phyloP scores from a whole-genome alignment of 768 basidiomycete species.

The Xanthoconium stramineum region DNA sequence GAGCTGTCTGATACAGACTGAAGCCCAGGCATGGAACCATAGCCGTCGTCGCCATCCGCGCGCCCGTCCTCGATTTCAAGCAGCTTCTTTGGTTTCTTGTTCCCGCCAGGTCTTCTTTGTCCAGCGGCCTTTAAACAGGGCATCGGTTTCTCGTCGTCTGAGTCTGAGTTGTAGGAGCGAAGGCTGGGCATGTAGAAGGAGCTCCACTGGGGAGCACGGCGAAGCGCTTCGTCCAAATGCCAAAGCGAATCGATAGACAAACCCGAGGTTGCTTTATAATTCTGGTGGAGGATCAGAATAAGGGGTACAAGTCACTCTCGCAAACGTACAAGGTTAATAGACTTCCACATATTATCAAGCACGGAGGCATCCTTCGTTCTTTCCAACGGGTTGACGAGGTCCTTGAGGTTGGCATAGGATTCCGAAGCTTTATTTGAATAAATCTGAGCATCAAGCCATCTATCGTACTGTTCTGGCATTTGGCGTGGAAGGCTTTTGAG shows the following conservation, averaged over 20 bases:
- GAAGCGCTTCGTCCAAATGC: conserved; percentile 51
- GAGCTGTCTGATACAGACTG: conserved; percentile 64
- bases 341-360: conserved; percentile 63
- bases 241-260: conserved; percentile 61
- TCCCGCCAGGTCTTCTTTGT: conserved; percentile 15
- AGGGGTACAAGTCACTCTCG: background rate
- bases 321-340: conserved; percentile 52
- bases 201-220: conserved; percentile 59
- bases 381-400: conserved; percentile 56
- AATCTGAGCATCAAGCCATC: conserved; percentile 68
- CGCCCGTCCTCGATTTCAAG: conserved; percentile 51
- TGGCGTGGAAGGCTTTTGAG: conserved; percentile 49
- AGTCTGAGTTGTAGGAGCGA: conserved; percentile 19
- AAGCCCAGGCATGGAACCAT: conserved; percentile 64
- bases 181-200: conserved; percentile 34
- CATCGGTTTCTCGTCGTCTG: conserved; percentile 24
- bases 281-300: conserved; percentile 40
- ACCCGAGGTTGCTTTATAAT: conserved; percentile 52
- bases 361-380: conserved; percentile 47
- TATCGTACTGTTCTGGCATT: conserved; percentile 59
- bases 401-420: conserved; percentile 48
- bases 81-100: conserved; percentile 36
- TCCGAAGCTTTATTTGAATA: conserved; percentile 58
- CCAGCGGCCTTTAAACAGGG: conserved; percentile 10
- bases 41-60: conserved; percentile 38